These are phyloP conservation scores for Trichophyton mentagrophytes DNA, from an alignment of 2,329 filamentous ascomycete species.

Conservation along the genomic window DNA sequence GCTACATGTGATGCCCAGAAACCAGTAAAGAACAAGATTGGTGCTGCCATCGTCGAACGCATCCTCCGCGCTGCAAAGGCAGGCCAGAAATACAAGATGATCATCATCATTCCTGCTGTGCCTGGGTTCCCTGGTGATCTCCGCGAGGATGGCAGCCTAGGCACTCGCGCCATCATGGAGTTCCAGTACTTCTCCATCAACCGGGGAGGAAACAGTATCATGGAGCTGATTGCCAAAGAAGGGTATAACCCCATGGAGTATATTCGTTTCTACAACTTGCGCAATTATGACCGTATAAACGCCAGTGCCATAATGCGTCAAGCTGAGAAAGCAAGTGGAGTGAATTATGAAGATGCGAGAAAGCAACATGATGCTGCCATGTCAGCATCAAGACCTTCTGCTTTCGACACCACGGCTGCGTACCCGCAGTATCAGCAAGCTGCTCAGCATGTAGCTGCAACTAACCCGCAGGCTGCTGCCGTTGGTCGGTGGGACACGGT, in stretches of 20 bases:
- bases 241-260: conserved; percentile 68
- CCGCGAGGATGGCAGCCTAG: conserved; percentile 65
- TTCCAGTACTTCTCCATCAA: conserved; percentile 96
- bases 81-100: conserved; percentile 75
- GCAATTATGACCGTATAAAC: conserved; percentile 85
- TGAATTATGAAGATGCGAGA: conserved; percentile 34
- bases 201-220: conserved; percentile 83
- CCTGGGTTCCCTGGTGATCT: conserved; percentile 91
- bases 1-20: conserved; percentile 77
- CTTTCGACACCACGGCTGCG: conserved; percentile 29
- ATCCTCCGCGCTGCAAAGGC: conserved; percentile 70
- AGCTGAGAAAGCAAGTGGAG: conserved; percentile 31
- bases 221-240: conserved; percentile 57
- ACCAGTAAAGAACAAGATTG: conserved; percentile 68
- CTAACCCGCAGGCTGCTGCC: conserved; percentile 29
- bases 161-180: conserved; percentile 92
- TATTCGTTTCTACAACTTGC: conserved; percentile 87
- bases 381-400: conserved; percentile 22
- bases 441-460: conserved; percentile 42
- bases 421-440: conserved; percentile 63
- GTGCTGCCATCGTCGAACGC: conserved; percentile 79
- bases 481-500: conserved; percentile 42
- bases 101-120: conserved; percentile 79
- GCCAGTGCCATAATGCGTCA: conserved; percentile 58
- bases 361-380: conserved; percentile 36